A percentile compares a stretch with the other conserved stretches of the same genome.
phyloP scores from a whole-genome alignment of 805 yeast genomes.

The Schwanniomyces pseudopolymorphus region DNA sequence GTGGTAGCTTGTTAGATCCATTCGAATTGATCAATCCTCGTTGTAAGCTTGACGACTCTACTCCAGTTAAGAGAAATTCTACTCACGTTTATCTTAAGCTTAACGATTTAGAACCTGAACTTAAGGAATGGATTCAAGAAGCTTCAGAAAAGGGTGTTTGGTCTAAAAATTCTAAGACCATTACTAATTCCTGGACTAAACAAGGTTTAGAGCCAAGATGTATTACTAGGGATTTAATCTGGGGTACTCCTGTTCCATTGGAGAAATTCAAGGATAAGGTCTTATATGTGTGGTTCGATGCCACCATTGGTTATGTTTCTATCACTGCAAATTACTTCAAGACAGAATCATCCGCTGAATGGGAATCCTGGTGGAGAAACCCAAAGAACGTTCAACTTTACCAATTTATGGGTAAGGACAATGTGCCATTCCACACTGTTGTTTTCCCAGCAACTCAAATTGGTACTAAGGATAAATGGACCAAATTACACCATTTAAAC shows the following conservation, averaged over 20 bases:
- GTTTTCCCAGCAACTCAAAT: constrained; percentile 92
- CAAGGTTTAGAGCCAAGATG: constrained; percentile 93
- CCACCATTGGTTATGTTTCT: constrained; percentile 93
- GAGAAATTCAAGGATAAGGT: constrained; percentile 86
- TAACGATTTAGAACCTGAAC: constrained; percentile 77
- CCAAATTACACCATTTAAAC: constrained; percentile 82
- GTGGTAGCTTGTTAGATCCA: constrained; percentile 88
- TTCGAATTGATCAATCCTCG: constrained; percentile 92
- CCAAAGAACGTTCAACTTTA: constrained; percentile 86
- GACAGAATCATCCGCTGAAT: constrained; percentile 40
- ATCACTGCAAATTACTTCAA: constrained; percentile 86
- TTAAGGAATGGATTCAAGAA: constrained; percentile 68
- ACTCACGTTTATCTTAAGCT: constrained; percentile 83
- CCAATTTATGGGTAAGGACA: constrained; percentile 99
- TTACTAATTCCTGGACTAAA: constrained; percentile 90
- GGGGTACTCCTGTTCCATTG: constrained; percentile 99
- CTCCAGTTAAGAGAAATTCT: constrained; percentile 79
- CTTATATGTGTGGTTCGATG: constrained; percentile 98
- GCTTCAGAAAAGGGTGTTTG: constrained; percentile 76
- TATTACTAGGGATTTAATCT: constrained; percentile 92
- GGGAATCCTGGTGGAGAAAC: constrained; percentile 93
- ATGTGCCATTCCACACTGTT: constrained; percentile 97
- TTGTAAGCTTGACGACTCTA: constrained; percentile 85
- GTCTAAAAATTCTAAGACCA: constrained; percentile 88
- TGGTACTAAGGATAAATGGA: constrained; percentile 89